phyloP scores from a whole-genome alignment of 2,329 filamentous ascomycete genomes.

The Pseudocercospora musae region DNA sequence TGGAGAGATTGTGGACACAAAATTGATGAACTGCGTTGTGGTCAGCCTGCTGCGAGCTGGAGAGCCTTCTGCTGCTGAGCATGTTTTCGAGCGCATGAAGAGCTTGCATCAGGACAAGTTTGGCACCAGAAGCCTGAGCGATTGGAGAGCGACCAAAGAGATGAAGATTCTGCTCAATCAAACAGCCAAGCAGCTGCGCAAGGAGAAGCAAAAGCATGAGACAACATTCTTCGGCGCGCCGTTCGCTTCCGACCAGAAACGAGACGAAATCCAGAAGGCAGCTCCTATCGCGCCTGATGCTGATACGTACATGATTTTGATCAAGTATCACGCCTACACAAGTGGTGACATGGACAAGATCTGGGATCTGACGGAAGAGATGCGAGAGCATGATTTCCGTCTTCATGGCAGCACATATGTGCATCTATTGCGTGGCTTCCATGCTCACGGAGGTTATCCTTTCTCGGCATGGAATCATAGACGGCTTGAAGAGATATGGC shows the following conservation, averaged over 20 bases:
- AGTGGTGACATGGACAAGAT: constrained; percentile 71
- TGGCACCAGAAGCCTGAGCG: constrained; percentile 31
- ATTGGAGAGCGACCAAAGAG: constrained; percentile 42
- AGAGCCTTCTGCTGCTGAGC: constrained; percentile 72
- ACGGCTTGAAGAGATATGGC: constrained; percentile 66
- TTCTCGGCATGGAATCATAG: constrained; percentile 69
- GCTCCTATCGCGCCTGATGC: constrained; percentile 70
- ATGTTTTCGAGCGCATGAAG: constrained; percentile 84
- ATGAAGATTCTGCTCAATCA: constrained; percentile 49
- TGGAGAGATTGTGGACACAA: constrained; percentile 83
- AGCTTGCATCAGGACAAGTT: constrained; percentile 47
- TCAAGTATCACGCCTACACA: constrained; percentile 67
- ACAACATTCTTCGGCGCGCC: constrained; percentile 42
- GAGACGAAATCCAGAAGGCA: constrained; percentile 59
- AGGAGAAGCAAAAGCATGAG: constrained; percentile 49
- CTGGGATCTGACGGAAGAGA: constrained; percentile 71
- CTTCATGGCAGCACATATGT: constrained; percentile 76
- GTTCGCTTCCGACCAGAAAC: constrained; percentile 22
- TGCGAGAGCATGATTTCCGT: constrained; percentile 65
- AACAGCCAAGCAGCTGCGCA: constrained; percentile 42
- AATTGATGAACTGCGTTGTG: constrained; percentile 83
- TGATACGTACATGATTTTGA: constrained; percentile 73
- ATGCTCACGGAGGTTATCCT: constrained; percentile 63
- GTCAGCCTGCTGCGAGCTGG: constrained; percentile 71
- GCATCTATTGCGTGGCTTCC: constrained; percentile 79